These are phyloP conservation scores for Penicillium alfredii DNA, from an alignment of 495 filamentous ascomycete species.

Conservation along the genomic window DNA sequence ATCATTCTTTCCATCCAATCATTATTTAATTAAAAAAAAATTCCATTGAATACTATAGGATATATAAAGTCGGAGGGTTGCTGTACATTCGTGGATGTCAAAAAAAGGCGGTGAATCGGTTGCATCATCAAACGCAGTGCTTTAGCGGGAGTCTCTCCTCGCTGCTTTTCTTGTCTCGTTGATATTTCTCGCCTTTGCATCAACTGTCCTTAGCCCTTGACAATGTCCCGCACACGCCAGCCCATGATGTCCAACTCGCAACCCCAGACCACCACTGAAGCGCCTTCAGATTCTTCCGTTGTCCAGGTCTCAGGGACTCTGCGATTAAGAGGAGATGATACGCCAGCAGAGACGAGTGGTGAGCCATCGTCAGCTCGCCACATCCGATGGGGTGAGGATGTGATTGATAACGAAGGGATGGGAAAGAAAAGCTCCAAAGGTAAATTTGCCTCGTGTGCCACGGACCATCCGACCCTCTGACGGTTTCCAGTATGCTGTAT, in stretches of 20 bases:
- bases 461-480: neutral
- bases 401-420: constrained; percentile 93
- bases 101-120: constrained; percentile 9
- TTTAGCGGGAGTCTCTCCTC: too few species aligned
- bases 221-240: constrained; percentile 31
- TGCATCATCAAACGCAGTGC: too few species aligned
- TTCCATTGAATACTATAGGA: too few species aligned
- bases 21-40: neutral
- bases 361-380: constrained; percentile 31
- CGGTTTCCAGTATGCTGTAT: constrained; percentile 81
- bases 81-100: constrained; percentile 2
- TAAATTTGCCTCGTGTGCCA: constrained; percentile 24
- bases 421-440: constrained; percentile 93
- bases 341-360: constrained; percentile 3
- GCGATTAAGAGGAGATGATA: constrained; percentile 33
- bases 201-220: too few species aligned
- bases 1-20: neutral
- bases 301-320: constrained; percentile 24
- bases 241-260: constrained; percentile 12
- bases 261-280: constrained; percentile 15
- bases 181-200: too few species aligned
- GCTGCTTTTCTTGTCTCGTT: too few species aligned
- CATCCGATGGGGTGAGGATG: constrained; percentile 89
- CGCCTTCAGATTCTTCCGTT: constrained; percentile 11
- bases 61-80: too few species aligned